Conservation (phyloP, 768 basidiomycete species). For the Pleurotus salmoneostramineus region DNA sequence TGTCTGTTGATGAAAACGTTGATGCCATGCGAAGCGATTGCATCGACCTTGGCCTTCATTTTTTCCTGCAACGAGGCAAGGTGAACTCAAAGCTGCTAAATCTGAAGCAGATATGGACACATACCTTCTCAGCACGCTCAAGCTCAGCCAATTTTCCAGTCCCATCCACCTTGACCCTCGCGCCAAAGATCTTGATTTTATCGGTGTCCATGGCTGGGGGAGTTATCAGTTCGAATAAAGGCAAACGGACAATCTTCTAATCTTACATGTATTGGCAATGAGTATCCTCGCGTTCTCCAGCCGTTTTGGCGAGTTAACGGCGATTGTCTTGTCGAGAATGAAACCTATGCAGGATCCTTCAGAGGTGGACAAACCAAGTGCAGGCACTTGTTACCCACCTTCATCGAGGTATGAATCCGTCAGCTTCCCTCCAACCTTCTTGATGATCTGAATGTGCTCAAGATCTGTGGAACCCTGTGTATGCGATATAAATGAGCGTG, state of each 20-base stretch:
- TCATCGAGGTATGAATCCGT: conserved; percentile 98
- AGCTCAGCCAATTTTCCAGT: conserved; percentile 98
- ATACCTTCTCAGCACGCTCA: conserved; percentile 89
- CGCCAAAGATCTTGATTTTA: conserved; percentile 99
- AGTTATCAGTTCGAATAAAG: background rate
- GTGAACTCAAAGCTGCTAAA: background rate
- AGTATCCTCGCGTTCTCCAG: conserved; percentile 94
- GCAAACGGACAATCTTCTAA: background rate
- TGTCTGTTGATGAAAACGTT: conserved; percentile 98
- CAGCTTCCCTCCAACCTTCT: conserved; percentile 98
- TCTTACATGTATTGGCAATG: conserved; percentile 95
- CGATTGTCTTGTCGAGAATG: conserved; percentile 95
- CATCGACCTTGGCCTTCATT: conserved; percentile 98
- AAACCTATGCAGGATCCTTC: conserved; percentile 54
- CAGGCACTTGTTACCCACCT: conserved; percentile 39
- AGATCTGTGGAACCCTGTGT: conserved; percentile 88
- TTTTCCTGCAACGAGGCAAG: conserved; percentile 67
- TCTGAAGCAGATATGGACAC: background rate
- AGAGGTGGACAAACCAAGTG: background rate
- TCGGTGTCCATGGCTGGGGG: conserved; percentile 95
- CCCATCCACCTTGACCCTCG: conserved; percentile 90
- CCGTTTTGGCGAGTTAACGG: conserved; percentile 91
- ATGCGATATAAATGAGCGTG: conserved; percentile 1
- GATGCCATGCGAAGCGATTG: conserved; percentile 92
- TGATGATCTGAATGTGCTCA: conserved; percentile 99